Conservation (phyloP, 2,329 filamentous ascomycete genomes). For the Aspergillus pseudoviridinutans region DNA sequence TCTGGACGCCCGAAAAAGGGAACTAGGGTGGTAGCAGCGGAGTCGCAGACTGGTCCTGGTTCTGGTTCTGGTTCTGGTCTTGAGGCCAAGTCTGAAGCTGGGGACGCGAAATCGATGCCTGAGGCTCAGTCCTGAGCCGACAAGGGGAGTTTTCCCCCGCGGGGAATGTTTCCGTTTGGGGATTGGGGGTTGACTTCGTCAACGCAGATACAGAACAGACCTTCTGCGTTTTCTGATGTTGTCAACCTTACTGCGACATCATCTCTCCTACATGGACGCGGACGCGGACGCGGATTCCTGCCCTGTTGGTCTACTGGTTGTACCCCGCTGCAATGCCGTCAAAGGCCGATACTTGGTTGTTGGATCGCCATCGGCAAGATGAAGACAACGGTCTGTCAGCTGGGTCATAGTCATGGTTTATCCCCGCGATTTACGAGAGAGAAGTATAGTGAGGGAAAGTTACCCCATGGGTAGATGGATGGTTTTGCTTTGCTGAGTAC, state of each 20-base stretch:
- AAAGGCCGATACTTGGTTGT: neutral
- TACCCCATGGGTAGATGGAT: neutral
- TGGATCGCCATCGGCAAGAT: neutral
- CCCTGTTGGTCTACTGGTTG: neutral
- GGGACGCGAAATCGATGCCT: neutral
- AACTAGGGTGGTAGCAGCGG: neutral
- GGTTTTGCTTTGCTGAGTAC: too few relatives aligned
- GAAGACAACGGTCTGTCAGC: too few relatives aligned
- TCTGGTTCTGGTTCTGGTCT: neutral
- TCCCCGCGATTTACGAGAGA: neutral
- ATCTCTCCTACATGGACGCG: too few relatives aligned
- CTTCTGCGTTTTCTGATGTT: neutral
- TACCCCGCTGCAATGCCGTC: neutral
- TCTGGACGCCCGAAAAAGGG: neutral
- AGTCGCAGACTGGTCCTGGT: neutral
- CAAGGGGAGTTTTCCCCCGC: neutral
- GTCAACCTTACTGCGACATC: too few relatives aligned
- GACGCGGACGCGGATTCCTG: neutral
- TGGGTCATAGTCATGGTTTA: too few relatives aligned
- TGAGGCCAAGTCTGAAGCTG: neutral
- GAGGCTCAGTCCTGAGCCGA: neutral
- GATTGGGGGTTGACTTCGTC: too few relatives aligned
- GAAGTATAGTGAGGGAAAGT: neutral
- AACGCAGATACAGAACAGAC: neutral
- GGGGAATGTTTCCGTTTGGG: neutral